These are phyloP conservation scores for Lachancea meyersii DNA, from an alignment of 805 yeast genomes.

Conservation along the genomic window DNA sequence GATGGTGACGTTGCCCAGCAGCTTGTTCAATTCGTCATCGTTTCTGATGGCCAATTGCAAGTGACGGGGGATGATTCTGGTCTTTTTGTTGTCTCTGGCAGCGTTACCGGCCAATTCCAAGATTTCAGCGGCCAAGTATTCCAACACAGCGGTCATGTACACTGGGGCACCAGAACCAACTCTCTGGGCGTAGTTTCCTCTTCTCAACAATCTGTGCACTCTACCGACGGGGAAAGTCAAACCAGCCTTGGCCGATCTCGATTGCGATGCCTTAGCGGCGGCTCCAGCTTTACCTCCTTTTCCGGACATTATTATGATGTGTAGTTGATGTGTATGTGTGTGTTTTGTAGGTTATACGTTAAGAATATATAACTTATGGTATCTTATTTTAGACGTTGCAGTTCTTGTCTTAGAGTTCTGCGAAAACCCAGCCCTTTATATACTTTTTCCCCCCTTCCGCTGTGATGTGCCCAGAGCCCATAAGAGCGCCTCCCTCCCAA, in stretches of 20 bases:
- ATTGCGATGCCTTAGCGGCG: conserved; percentile 90
- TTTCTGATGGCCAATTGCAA: conserved; percentile 97
- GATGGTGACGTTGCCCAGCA: conserved; percentile 87
- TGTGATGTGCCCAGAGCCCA: no score
- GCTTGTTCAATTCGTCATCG: conserved; percentile 96
- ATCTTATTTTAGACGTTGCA: no score
- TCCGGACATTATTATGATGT: conserved; percentile 51
- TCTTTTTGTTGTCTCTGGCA: conserved; percentile 98
- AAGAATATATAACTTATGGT: no score
- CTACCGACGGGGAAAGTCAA: conserved; percentile 99
- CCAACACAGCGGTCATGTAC: conserved; percentile 92
- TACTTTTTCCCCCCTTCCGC: neutral
- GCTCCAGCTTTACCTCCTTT: conserved; percentile 90
- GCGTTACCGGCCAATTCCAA: conserved; percentile 98
- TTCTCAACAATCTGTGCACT: conserved; percentile 93
- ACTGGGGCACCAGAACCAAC: conserved; percentile 99
- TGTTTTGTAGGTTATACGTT: neutral
- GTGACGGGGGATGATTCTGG: conserved; percentile 98
- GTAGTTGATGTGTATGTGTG: neutral
- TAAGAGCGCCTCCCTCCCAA: neutral
- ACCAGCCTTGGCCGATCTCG: conserved; percentile 98
- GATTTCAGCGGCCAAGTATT: conserved; percentile 96
- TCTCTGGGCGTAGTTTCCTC: conserved; percentile 97
- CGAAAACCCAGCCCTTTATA: neutral
- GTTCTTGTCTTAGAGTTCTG: no score